Conservation (phyloP, 257 asterid genomes). For the Nicotiana attenuata region DNA sequence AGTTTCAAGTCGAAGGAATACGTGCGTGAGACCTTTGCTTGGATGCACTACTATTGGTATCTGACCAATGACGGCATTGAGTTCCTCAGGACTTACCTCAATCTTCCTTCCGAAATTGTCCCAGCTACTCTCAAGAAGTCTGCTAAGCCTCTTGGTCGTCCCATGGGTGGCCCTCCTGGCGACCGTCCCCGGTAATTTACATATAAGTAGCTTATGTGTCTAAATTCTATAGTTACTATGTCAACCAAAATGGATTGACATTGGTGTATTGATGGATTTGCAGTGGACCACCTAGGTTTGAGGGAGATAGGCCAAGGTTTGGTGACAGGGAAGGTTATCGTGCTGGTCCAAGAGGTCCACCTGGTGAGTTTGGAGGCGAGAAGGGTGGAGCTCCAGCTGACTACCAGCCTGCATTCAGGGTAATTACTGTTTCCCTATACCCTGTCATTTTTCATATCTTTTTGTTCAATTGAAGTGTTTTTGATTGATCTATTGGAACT, state of each 20-base stretch:
- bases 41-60: conserved; percentile 97
- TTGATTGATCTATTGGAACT: not conserved
- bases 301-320: conserved; percentile 82
- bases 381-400: conserved; percentile 97
- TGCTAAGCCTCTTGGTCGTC: conserved; percentile 88
- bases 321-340: conserved; percentile 96
- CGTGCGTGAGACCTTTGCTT: conserved; percentile 90
- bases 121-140: conserved; percentile 94
- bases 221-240: not conserved
- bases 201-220: not conserved
- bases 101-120: conserved; percentile 85
- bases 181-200: conserved; percentile 81
- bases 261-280: not conserved
- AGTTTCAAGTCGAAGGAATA: conserved; percentile 88
- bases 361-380: conserved; percentile 80
- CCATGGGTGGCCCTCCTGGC: conserved; percentile 84
- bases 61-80: conserved; percentile 91
- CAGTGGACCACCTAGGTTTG: conserved; percentile 89
- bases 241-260: not conserved
- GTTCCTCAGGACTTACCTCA: conserved; percentile 83
- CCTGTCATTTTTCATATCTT: not conserved
- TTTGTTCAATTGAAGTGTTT: not conserved
- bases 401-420: conserved; percentile 92
- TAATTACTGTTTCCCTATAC: conserved; percentile 13
- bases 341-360: conserved; percentile 80